These are phyloP conservation scores for Dendryphion nanum DNA, from an alignment of 2,329 filamentous ascomycete genomes.

Conservation along the genomic window DNA sequence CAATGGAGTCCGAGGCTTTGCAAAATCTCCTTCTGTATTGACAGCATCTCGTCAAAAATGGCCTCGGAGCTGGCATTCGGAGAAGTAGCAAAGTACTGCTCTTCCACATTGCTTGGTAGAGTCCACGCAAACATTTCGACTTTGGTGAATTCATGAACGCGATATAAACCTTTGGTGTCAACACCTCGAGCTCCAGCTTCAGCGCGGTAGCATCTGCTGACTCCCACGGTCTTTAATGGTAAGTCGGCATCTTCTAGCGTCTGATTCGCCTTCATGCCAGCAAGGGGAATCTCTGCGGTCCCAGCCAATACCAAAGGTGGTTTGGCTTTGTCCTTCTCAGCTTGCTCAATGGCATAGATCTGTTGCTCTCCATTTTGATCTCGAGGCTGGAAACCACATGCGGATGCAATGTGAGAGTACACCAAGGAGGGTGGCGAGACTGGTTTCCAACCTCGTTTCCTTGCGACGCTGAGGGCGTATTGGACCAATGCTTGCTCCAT, in stretches of 20 bases:
- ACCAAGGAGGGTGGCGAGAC: slow-evolving; percentile 87
- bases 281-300: slow-evolving; percentile 92
- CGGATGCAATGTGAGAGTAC: slow-evolving; percentile 84
- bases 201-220: slow-evolving; percentile 90
- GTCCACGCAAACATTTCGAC: slow-evolving; percentile 98
- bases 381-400: slow-evolving; percentile 91
- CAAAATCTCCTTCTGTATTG: slow-evolving; percentile 83
- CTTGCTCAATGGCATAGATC: slow-evolving; percentile 76
- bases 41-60: slow-evolving; percentile 81
- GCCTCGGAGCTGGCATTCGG: slow-evolving; percentile 47
- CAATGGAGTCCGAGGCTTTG: slow-evolving; percentile 75
- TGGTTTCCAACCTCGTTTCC: slow-evolving; percentile 71
- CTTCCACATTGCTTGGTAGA: slow-evolving; percentile 48
- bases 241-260: slow-evolving; percentile 64
- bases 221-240: slow-evolving; percentile 76
- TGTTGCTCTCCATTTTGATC: slow-evolving; percentile 91
- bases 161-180: slow-evolving; percentile 91
- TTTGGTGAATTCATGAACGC: slow-evolving; percentile 98
- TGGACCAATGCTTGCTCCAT: slow-evolving; percentile 93
- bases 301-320: slow-evolving; percentile 76
- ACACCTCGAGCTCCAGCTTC: slow-evolving; percentile 88
- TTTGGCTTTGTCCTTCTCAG: slow-evolving; percentile 57
- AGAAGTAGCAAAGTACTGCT: slow-evolving; percentile 32
- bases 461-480: slow-evolving; percentile 75
- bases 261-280: slow-evolving; percentile 79